Percentiles rank a stretch among this genome's conserved stretches.
These are phyloP conservation scores for Lactifluus subvellereus DNA, from an alignment of 768 basidiomycete species.

Conservation along the genomic window DNA sequence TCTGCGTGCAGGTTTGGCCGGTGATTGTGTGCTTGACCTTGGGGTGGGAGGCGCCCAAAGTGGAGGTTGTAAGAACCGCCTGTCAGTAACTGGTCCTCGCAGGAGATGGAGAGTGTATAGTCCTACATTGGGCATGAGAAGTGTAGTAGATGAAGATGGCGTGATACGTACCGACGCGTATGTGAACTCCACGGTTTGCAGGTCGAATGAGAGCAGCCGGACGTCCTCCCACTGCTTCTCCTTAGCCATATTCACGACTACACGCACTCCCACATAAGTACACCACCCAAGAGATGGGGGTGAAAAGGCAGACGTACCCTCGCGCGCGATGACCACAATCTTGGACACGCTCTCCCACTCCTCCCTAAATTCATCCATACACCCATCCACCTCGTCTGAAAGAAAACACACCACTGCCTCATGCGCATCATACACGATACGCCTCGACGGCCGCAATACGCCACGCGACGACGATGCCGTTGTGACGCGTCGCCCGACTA, in stretches of 20 bases:
- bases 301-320: slow-evolving; percentile 46
- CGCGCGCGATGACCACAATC: slow-evolving; percentile 89
- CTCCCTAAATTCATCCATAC: slow-evolving; percentile 85
- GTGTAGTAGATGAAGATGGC: background rate
- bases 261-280: background rate
- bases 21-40: slow-evolving; percentile 25
- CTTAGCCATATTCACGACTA: slow-evolving; percentile 81
- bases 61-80: slow-evolving; percentile 70
- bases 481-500: slow-evolving; percentile 53
- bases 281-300: background rate
- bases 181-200: slow-evolving; percentile 87
- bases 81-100: slow-evolving; percentile 60
- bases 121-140: slow-evolving; percentile 38
- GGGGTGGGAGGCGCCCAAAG: slow-evolving; percentile 48
- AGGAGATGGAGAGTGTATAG: slow-evolving; percentile 73
- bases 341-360: slow-evolving; percentile 92
- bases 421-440: slow-evolving; percentile 84
- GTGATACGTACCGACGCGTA: slow-evolving; percentile 52
- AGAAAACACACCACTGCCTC: slow-evolving; percentile 87
- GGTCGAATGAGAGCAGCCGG: slow-evolving; percentile 80
- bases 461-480: slow-evolving; percentile 48
- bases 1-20: slow-evolving; percentile 71
- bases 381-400: slow-evolving; percentile 79
- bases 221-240: slow-evolving; percentile 68
- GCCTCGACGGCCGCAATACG: slow-evolving; percentile 76